A percentile compares a stretch with the other conserved stretches of the same genome.
Evolutionary conservation across 139 green algal species (phyloP).

Genomic region (Micromonas commoda): DNA sequence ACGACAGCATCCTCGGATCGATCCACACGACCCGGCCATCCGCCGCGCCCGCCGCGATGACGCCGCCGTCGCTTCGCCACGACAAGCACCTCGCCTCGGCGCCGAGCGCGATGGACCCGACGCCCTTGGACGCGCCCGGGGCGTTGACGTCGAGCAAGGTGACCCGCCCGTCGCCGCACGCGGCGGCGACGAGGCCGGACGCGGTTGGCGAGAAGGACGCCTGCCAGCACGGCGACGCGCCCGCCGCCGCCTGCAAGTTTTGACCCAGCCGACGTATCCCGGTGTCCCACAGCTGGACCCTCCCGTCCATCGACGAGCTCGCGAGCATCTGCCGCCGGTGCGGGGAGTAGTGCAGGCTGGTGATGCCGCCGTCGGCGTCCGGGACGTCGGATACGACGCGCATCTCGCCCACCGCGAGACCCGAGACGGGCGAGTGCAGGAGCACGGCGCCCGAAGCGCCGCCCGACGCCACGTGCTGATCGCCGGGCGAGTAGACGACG

Average conservation of each 20-base stretch:
- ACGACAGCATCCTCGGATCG: slow-evolving; percentile 1
- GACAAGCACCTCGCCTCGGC: background rate
- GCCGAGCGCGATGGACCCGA: background rate
- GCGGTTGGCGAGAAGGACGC: background rate
- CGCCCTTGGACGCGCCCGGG: background rate
- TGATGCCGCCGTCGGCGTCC: background rate
- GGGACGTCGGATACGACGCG: too few relatives aligned
- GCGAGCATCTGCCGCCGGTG: background rate
- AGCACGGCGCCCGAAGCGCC: background rate
- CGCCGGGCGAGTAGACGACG: slow-evolving; percentile 13
- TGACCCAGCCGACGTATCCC: background rate
- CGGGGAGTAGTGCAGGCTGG: background rate
- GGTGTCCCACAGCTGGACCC: slow-evolving; percentile 3
- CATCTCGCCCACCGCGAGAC: background rate
- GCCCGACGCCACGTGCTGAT: background rate
- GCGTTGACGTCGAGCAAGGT: background rate
- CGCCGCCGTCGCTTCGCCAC: background rate
- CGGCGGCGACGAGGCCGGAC: background rate
- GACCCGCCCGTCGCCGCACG: background rate
- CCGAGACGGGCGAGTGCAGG: slow-evolving; percentile 12
- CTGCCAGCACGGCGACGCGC: background rate
- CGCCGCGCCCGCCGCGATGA: background rate
- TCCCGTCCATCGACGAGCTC: background rate
- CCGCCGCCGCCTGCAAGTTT: background rate
- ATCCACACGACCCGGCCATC: slow-evolving; percentile 2